Base-by-base conservation (phyloP, 108 stramenopile genomes). In the Cylindrotheca closterium region DNA sequence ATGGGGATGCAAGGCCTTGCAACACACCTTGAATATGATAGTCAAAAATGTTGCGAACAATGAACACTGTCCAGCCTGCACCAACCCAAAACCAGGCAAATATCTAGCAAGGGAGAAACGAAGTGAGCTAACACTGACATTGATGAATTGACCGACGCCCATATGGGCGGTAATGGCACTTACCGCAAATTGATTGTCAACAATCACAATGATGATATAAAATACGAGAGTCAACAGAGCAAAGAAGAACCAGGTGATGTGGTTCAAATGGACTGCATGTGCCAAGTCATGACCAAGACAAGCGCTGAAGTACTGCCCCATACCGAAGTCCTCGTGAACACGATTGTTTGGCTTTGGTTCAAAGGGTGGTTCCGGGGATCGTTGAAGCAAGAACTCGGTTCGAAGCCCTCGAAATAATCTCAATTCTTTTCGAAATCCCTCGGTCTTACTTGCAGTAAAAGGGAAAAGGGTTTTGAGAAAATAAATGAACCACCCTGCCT, bases 371-470 rank as follows among this genome's bases (percentile, higher is more conserved):
- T 67, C 46, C 30, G 62, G 18, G 17, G 28, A 8, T 5, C 81
- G 67, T 31, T 78, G 74, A 29, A 65, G 12, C 1, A 82, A 18
- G 31, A 82, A 82, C 46, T 82, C 81, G 0, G 70, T 26, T 19
- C 81, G 68, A 1, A 82, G 50, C 12, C 31, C 62, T 42, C 47
- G 23, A 57, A 78, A 72, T 7, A 67, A 2, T 4, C 30, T 8
- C 26, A 30, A 26, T 4, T 67, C 63, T 22, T 55, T 30, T 25
- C 30, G 34, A n/a, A 17, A 3, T 26, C 22, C n/a, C 29, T 15
- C 4, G 4, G n/a, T 18, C 57, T 58, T 58, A 19, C 25, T 21
- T 1, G 15, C 17, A 37, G 19, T 17, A 31, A 30, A 32, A 10
- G 57, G 57, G 17, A 30, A 15, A 17, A 58, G 1, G 21, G 47